Evolutionary conservation across 2,329 filamentous ascomycete species (phyloP).

Genomic region (Nannizzia gypsea): DNA sequence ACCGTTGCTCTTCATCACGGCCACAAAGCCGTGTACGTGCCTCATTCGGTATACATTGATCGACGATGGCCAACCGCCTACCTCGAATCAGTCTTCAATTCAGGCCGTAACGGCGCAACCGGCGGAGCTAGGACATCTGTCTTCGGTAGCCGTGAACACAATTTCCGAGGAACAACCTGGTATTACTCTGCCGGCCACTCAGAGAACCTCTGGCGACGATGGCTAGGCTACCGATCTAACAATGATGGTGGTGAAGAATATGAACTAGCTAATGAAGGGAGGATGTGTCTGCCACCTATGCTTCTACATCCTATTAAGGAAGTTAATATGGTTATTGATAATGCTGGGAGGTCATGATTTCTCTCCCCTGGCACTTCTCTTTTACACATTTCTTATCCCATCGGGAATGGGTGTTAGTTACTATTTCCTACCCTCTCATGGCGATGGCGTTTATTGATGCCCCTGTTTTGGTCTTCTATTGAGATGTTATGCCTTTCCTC

Average conservation of each 20-base stretch:
- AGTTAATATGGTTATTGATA: slow-evolving; percentile 44
- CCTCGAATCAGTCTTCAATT: slow-evolving; percentile 69
- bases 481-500: neutral
- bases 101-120: slow-evolving; percentile 58
- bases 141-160: slow-evolving; percentile 78
- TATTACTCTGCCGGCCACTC: slow-evolving; percentile 83
- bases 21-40: slow-evolving; percentile 81
- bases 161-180: slow-evolving; percentile 77
- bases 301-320: slow-evolving; percentile 79
- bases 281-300: slow-evolving; percentile 88
- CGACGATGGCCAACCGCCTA: slow-evolving; percentile 73
- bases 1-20: slow-evolving; percentile 83
- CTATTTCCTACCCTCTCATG: neutral
- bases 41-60: slow-evolving; percentile 80
- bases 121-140: slow-evolving; percentile 62
- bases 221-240: slow-evolving; percentile 71
- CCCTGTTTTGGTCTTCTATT: neutral
- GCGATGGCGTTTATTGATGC: neutral
- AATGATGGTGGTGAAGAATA: slow-evolving; percentile 68
- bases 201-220: slow-evolving; percentile 67
- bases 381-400: neutral
- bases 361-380: neutral
- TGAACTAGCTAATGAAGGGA: slow-evolving; percentile 60
- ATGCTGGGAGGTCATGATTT: neutral
- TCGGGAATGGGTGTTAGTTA: neutral